Evolutionary conservation across 1,284 basidiomycete genomes (phyloP), one percentile per base, ranked within the genome.

Genomic region (Taiwanofungus camphoratus): DNA sequence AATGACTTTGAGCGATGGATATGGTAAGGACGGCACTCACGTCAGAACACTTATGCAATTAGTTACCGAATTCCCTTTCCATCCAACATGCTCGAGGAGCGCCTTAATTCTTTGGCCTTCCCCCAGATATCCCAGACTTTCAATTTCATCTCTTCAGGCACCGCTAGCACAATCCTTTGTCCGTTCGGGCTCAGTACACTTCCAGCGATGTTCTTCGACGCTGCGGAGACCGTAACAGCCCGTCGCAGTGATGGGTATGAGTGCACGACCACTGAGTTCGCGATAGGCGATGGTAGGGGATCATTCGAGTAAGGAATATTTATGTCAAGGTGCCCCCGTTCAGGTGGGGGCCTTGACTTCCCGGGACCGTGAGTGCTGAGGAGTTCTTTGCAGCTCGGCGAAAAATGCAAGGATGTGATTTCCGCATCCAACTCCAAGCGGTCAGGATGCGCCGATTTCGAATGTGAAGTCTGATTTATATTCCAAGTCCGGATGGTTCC

Each of bases 401-500:
- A 88, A 70, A 87, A 96, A 51, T 91, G 78, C 15, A 96, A 67
- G 3, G 86, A 86, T 3, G 87, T 91, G 44, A 95, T 77, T 51
- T 83, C 80, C 4, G 81, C 76, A 11, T 76, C 73, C 2, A 83
- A 75, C 40, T 78, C 73, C 21, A 89, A 63, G 29, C 73, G 76
- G 30, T 78, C 73, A 3, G 82, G 76, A 3, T 72, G 67, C 9
- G 77, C 71, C 16, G 63, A 57, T 45, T 63, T 20, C 45, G 55
- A 19, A 2, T 48, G 27, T 2, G 52, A 42, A 11, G 42, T 46
- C 3, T 67, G 63, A 1, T 72, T 68, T 13, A 73, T 58, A 44
- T 73, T 74, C 83, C 89, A 93, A 31, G 92, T 73, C 38, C 87
- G 85, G 51, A 94, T 80, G n/a, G 77, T 79, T 31, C 90, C 87